phyloP scores from a whole-genome alignment of 805 yeast genomes.

The Scheffersomyces spartinae region DNA sequence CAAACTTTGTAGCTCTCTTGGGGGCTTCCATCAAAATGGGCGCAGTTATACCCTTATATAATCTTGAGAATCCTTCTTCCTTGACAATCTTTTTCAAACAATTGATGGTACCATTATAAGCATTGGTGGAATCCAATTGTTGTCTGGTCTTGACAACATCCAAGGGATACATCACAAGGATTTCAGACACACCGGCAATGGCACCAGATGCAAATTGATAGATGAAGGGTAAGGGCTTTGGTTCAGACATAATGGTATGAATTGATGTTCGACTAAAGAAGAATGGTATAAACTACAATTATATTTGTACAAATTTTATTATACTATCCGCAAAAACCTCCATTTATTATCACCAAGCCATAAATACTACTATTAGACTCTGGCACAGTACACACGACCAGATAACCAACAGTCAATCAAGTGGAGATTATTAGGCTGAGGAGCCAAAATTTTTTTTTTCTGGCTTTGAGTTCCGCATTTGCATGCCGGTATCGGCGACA shows the following conservation, averaged over 20 bases:
- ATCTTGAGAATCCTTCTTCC: constrained; percentile 72
- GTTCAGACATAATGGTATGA: constrained; percentile 10
- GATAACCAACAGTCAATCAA: too few relatives aligned
- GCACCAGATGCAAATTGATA: constrained; percentile 93
- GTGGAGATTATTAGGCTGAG: too few relatives aligned
- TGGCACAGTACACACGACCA: too few relatives aligned
- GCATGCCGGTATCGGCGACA: too few relatives aligned
- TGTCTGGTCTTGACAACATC: constrained; percentile 96
- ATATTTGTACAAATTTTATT: too few relatives aligned
- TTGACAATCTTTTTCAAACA: constrained; percentile 74
- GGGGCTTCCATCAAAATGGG: constrained; percentile 99
- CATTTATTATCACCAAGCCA: too few relatives aligned
- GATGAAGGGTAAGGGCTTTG: constrained; percentile 55
- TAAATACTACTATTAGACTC: too few relatives aligned
- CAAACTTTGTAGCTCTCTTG: constrained; percentile 96
- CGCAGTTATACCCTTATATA: constrained; percentile 90
- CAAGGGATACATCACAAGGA: constrained; percentile 88
- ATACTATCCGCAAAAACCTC: too few relatives aligned
- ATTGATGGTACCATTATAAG: constrained; percentile 75
- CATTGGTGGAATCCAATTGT: constrained; percentile 56
- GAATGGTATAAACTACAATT: too few relatives aligned
- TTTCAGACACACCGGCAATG: constrained; percentile 94
- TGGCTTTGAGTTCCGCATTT: too few relatives aligned
- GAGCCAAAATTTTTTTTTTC: too few relatives aligned
- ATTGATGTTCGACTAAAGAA: neutral